These are phyloP conservation scores for Ceratocystiopsis sp. DNA, from an alignment of 2,329 filamentous ascomycete genomes.

Conservation along the genomic window DNA sequence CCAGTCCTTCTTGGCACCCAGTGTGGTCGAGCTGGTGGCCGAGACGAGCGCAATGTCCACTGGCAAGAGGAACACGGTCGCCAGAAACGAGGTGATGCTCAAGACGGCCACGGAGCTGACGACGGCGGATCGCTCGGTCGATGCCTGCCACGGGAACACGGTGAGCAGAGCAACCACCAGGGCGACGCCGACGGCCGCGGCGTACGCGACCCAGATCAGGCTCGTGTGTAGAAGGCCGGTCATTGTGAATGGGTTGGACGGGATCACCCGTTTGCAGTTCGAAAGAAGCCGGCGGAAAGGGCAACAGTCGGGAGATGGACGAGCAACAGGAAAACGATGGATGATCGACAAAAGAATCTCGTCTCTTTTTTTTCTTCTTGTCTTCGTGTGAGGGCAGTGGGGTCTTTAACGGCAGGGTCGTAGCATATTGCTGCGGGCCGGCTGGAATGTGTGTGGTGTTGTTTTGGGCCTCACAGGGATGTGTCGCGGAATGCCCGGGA, in stretches of 20 bases:
- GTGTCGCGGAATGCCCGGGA: too few relatives aligned
- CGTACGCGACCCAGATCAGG: slow-evolving; percentile 91
- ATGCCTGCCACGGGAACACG: slow-evolving; percentile 80
- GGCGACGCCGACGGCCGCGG: slow-evolving; percentile 60
- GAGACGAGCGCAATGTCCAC: slow-evolving; percentile 93
- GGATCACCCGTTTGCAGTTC: not conserved
- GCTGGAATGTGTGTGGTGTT: too few relatives aligned
- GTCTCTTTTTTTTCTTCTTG: too few relatives aligned
- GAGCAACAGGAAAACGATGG: too few relatives aligned
- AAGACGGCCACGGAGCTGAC: slow-evolving; percentile 76
- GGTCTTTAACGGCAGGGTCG: too few relatives aligned
- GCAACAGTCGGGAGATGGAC: not conserved
- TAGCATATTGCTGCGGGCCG: too few relatives aligned
- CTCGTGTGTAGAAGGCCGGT: slow-evolving; percentile 59
- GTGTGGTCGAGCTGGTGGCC: slow-evolving; percentile 58
- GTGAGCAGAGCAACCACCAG: slow-evolving; percentile 67
- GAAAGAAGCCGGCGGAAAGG: not conserved
- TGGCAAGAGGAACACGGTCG: slow-evolving; percentile 79
- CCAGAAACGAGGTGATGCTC: slow-evolving; percentile 72
- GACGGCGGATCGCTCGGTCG: slow-evolving; percentile 65
- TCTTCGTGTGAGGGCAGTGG: too few relatives aligned
- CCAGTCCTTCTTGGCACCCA: slow-evolving; percentile 86
- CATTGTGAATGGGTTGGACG: not conserved
- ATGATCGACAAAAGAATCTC: too few relatives aligned
- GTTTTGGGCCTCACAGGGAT: too few relatives aligned